These are phyloP conservation scores for Anastatica hierochuntica DNA, from an alignment of 345 rosid species.

Conservation along the genomic window DNA sequence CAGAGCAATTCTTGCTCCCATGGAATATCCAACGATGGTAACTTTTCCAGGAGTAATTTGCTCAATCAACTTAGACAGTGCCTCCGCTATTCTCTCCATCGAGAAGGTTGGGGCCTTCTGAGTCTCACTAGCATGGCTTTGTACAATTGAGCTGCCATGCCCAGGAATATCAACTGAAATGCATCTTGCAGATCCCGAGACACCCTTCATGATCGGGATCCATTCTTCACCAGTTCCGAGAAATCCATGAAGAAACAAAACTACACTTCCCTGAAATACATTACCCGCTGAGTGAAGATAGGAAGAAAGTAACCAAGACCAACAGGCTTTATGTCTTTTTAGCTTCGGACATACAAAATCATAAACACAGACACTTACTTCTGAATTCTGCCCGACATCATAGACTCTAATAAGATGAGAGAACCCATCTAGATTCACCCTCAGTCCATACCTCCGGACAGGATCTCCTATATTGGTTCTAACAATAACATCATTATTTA, in stretches of 20 bases:
- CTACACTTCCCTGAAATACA: constrained; percentile 42
- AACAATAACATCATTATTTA: constrained; percentile 37
- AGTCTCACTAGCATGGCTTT: constrained; percentile 20
- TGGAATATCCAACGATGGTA: constrained; percentile 73
- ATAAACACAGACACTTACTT: constrained; percentile 35
- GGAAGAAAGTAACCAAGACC: not conserved
- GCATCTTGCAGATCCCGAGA: constrained; percentile 72
- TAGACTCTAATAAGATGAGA: constrained; percentile 40
- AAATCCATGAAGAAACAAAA: constrained; percentile 80
- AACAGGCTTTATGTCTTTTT: not conserved
- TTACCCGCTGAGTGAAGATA: constrained; percentile 1
- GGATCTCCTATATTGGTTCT: constrained; percentile 35
- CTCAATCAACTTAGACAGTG: constrained; percentile 37
- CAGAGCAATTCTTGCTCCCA: constrained; percentile 91
- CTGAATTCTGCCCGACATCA: constrained; percentile 37
- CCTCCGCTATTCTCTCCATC: constrained; percentile 40
- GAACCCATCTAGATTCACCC: constrained; percentile 40
- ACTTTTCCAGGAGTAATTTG: constrained; percentile 46
- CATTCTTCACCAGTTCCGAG: constrained; percentile 90
- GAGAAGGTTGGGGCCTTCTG: constrained; percentile 34
- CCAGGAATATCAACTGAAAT: constrained; percentile 87
- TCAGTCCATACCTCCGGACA: constrained; percentile 35
- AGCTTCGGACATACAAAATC: constrained; percentile 1
- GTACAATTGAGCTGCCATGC: constrained; percentile 60
- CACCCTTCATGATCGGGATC: constrained; percentile 70